Evolutionary conservation across 345 rosid species (phyloP).

Genomic region (Adansonia digitata): DNA sequence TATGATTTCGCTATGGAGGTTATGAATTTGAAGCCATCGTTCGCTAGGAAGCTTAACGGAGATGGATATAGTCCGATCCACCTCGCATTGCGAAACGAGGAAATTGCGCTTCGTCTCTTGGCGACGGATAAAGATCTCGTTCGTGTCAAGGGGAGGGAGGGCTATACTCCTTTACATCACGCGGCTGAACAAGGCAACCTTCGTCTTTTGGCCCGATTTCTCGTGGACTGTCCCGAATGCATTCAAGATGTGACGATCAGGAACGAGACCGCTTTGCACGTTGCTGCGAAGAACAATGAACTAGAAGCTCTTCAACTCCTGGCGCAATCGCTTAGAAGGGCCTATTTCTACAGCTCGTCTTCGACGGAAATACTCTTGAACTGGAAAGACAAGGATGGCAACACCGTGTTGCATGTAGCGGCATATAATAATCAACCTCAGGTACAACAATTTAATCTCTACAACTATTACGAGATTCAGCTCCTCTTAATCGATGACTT

Average conservation of each 20-base stretch:
- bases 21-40: constrained; percentile 14
- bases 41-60: constrained; percentile 10
- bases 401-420: constrained; percentile 27
- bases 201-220: not conserved
- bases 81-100: not conserved
- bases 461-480: not conserved
- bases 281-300: not conserved
- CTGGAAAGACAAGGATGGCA: constrained; percentile 21
- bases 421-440: constrained; percentile 17
- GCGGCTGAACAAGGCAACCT: not conserved
- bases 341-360: not conserved
- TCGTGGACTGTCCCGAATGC: not conserved
- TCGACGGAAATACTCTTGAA: constrained; percentile 10
- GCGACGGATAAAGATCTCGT: not conserved
- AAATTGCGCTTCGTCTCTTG: not conserved
- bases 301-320: not conserved
- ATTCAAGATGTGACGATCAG: not conserved
- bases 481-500: not conserved
- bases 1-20: not conserved
- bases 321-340: not conserved
- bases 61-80: not conserved
- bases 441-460: not conserved
- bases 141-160: constrained; percentile 5
- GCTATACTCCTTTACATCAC: not conserved
- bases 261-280: not conserved